A percentile compares a stretch with the other conserved stretches of the same genome.
phyloP scores from a whole-genome alignment of 768 basidiomycete genomes.

The Tricholoma furcatifolium region DNA sequence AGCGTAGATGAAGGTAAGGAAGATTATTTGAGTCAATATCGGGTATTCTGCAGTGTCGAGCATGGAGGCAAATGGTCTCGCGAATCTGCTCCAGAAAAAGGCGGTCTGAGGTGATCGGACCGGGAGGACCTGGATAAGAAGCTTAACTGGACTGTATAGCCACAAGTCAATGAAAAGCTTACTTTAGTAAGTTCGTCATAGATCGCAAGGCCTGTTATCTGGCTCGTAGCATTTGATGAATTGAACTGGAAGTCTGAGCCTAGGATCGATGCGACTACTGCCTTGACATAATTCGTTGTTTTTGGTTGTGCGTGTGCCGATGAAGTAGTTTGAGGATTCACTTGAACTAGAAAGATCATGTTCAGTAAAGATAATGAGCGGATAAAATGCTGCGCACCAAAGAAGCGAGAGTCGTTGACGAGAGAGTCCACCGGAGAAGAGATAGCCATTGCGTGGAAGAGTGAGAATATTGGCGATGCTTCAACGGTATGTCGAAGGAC shows the following conservation, averaged over 20 bases:
- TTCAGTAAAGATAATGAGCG: not conserved
- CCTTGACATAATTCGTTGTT: constrained; percentile 6
- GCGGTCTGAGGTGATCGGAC: constrained; percentile 14
- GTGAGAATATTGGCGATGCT: not conserved
- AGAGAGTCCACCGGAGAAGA: constrained; percentile 15
- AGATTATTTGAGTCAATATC: constrained; percentile 21
- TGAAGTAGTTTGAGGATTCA: not conserved
- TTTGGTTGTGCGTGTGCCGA: not conserved
- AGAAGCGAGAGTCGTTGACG: constrained; percentile 15
- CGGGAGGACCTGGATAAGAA: constrained; percentile 15
- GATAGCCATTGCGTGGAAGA: constrained; percentile 13
- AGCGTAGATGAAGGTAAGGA: constrained; percentile 29
- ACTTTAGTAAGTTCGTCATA: constrained; percentile 20
- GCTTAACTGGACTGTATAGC: not conserved
- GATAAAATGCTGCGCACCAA: constrained; percentile 4
- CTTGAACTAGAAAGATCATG: constrained; percentile 12
- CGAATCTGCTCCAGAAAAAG: constrained; percentile 29
- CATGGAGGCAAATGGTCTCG: constrained; percentile 28
- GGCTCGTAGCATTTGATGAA: not conserved
- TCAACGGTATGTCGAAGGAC: not conserved
- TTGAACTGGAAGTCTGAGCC: constrained; percentile 17
- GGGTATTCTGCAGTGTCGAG: constrained; percentile 26
- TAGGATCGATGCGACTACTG: constrained; percentile 11
- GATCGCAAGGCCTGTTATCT: constrained; percentile 10
- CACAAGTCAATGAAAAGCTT: constrained; percentile 1